Conservation (phyloP, 805 yeast species). For the Saturnispora mendoncae region DNA sequence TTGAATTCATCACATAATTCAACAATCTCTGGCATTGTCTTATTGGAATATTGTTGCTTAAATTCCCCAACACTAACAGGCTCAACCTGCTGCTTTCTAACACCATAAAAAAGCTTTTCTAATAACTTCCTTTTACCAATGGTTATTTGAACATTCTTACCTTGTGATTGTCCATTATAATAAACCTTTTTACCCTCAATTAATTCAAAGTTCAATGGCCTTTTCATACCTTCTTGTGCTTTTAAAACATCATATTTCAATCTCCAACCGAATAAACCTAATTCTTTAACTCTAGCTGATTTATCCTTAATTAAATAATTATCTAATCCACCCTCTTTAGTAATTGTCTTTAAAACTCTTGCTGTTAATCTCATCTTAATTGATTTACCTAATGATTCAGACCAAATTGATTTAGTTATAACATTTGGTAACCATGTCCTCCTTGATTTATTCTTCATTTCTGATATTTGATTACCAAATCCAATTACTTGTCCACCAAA, state of each 20-base stretch:
- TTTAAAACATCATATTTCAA: slow-evolving; percentile 66
- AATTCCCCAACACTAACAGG: slow-evolving; percentile 41
- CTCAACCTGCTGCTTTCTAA: slow-evolving; percentile 34
- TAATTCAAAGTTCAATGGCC: slow-evolving; percentile 23
- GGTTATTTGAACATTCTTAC: slow-evolving; percentile 38
- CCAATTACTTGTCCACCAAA: slow-evolving; percentile 82
- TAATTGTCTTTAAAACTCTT: slow-evolving; percentile 75
- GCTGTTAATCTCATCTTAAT: slow-evolving; percentile 61
- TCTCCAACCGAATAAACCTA: slow-evolving; percentile 91
- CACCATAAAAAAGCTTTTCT: slow-evolving; percentile 44
- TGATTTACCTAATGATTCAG: slow-evolving; percentile 58
- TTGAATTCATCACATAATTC: slow-evolving; percentile 37
- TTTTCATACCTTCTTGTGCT: slow-evolving; percentile 33
- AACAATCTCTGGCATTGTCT: slow-evolving; percentile 41
- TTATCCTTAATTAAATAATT: slow-evolving; percentile 79
- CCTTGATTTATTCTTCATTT: slow-evolving; percentile 61
- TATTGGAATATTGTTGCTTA: slow-evolving; percentile 34
- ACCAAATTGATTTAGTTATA: slow-evolving; percentile 68
- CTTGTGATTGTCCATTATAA: slow-evolving; percentile 36
- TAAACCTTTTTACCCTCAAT: slow-evolving; percentile 32
- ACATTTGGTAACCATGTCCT: slow-evolving; percentile 79
- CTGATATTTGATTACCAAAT: slow-evolving; percentile 71
- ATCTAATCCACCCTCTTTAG: slow-evolving; percentile 93
- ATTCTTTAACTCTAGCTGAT: slow-evolving; percentile 81
- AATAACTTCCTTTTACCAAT: slow-evolving; percentile 62